Evolutionary conservation across 768 basidiomycete species (phyloP), one percentile per base, ranked within the genome.

Genomic region (Scleroderma bovista): DNA sequence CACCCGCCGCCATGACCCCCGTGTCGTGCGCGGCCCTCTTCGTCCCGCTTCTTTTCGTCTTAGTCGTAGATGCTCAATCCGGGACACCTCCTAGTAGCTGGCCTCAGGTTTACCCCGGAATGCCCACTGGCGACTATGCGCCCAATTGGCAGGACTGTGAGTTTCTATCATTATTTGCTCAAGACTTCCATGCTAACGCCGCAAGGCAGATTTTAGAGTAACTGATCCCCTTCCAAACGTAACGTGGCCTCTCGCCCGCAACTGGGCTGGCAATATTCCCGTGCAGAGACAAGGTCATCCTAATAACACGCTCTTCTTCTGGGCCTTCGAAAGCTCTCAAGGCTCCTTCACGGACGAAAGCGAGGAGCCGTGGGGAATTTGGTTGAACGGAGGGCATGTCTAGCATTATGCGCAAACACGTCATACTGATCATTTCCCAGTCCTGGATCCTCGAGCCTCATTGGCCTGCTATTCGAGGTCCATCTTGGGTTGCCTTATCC

Each of bases 371-470:
- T 86, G 86, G 86, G 76, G 77, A 3, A 80, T 88, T 37, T 88
- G 84, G 84, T 62, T 87, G 22, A 85, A 86, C 52, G 86, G 84
- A 67, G 84, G 83, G 81, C 82, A 56, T 43, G 78, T 43, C 15
- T 5, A 26, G 48, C 12, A 16, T 11, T 22, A 29, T 33, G 19
- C 17, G 16, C 26, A 7, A 26, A n/a, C 23, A 20, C 22, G 9
- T 20, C 8, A 42, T 50, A 12, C 57, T 31, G 20, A 42, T n/a
- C 44, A 29, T 32, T 46, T 31, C 15, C 20, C 46, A 75, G 86
- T 16, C 85, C 86, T 3, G 86, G 86, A 17, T 77, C 83, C 6
- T 87, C 86, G 12, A 84, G 85, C 62, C 68, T 87, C 60, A 66
- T 75, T 40, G 85, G 85, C 6, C 65, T 83, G 49, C 67, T 84